These are phyloP conservation scores for Coemansia sp. DNA, from an alignment of 192 early-diverging fungal species.

Conservation along the genomic window DNA sequence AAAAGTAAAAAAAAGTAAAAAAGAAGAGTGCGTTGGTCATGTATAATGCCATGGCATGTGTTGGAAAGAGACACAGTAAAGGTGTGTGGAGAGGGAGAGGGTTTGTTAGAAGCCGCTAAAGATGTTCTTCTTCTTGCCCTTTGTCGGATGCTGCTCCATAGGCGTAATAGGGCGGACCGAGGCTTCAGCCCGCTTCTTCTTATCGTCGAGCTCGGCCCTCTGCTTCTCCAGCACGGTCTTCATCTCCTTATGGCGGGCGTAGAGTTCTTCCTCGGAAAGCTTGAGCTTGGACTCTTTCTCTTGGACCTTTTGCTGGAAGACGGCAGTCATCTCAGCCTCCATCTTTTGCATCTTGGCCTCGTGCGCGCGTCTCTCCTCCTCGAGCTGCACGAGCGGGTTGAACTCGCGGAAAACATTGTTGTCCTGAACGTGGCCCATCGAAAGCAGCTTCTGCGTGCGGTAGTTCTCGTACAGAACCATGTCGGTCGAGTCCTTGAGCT, in stretches of 20 bases:
- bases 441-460: conserved; percentile 90
- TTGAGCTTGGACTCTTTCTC: conserved; percentile 99
- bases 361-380: conserved; percentile 89
- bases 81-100: neutral
- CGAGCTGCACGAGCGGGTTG: conserved; percentile 78
- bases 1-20: conserved; percentile 4
- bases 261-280: conserved; percentile 94
- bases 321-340: conserved; percentile 98
- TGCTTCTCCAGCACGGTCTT: conserved; percentile 96
- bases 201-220: conserved; percentile 89
- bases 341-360: conserved; percentile 97
- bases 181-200: conserved; percentile 85
- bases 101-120: conserved; percentile 53
- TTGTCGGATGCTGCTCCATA: conserved; percentile 55
- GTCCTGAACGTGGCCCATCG: conserved; percentile 83
- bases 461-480: conserved; percentile 93
- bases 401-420: conserved; percentile 77
- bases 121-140: conserved; percentile 59
- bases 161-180: conserved; percentile 46
- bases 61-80: conserved; percentile 1
- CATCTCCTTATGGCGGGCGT: conserved; percentile 98
- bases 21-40: conserved; percentile 3
- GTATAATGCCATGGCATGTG: conserved; percentile 7
- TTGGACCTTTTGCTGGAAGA: conserved; percentile 98
- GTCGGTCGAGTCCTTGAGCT: conserved; percentile 93